Base-by-base conservation (phyloP, 2,329 filamentous ascomycete genomes). In the Microdochium trichocladiopsis region DNA sequence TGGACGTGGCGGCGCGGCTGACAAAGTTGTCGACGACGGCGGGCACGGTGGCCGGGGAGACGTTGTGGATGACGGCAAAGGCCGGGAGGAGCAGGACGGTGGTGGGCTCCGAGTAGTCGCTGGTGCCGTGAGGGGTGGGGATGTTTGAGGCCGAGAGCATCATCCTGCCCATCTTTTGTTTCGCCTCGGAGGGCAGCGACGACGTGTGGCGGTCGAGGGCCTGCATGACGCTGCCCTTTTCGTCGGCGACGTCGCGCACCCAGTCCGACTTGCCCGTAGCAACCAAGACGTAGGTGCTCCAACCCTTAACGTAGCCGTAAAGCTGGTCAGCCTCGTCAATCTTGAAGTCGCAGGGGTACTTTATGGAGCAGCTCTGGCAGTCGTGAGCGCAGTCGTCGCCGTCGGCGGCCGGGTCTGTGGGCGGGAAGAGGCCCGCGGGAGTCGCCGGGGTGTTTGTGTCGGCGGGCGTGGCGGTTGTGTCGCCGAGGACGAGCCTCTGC, bases 241-340 rank as follows among this genome's bases (percentile, higher is more conserved):
- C 94, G 64, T 97, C 88, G 52, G 82, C 83, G 47, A 96, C 89
- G 72, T 95, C 87, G 55, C 89, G 74, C 64, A 93, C 87, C 94
- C 94, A 99, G 70, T 99, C 94, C 24, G 86, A 80, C 80, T 96
- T 96, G 55, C 91, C 90, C n/a, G 94, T 99, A 23, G 90, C 94
- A 16, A 97, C 90, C 28, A 99, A 74, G 56, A 96, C 66, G 70
- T 99, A 94, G 21, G 91, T 94, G 63, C 83, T 86, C 88, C 90
- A 97, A 33, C 84, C 90, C 63, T 90, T 88, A 56, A 96, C 81
- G 54, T 88, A 77, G 1, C 93, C 94, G 65, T 95, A 97, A 49
- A 99, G 72, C 61, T 84, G 75, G 65, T 96, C 90, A 6, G 78
- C 73, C 66, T 87, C 80, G 53, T 97, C 88, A 52, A 96, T 83